Evolutionary conservation across 441 rosid species (phyloP).

Genomic region (Croton laevigatus): DNA sequence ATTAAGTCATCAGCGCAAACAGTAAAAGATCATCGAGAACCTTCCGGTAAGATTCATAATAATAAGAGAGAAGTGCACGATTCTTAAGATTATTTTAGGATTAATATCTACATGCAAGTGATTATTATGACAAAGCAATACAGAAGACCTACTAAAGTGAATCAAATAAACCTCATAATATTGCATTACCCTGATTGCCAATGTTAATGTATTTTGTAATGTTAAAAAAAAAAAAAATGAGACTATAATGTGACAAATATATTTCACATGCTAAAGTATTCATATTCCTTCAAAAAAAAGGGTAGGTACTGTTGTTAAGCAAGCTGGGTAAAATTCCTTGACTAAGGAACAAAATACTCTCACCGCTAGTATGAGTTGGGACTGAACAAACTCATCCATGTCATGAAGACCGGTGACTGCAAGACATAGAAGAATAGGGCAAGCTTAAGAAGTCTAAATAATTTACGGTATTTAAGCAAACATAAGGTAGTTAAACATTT

Average conservation of each 20-base stretch:
- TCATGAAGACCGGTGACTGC: constrained; percentile 98
- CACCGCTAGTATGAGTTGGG: constrained; percentile 96
- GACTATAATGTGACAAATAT: not conserved
- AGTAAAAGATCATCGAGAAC: not conserved
- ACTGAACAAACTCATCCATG: constrained; percentile 99
- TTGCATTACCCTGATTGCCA: not conserved
- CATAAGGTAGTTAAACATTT: not conserved
- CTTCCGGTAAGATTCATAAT: not conserved
- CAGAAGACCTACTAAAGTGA: not conserved
- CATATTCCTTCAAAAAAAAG: constrained; percentile 6
- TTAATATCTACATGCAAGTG: not conserved
- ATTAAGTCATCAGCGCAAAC: too few species aligned
- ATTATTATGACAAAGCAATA: not conserved
- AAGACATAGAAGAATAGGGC: constrained; percentile 27
- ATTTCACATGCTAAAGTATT: not conserved
- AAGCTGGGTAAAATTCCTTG: not conserved
- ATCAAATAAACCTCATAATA: not conserved
- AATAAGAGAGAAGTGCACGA: not conserved
- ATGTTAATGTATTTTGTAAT: not conserved
- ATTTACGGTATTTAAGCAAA: not conserved
- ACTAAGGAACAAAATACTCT: constrained; percentile 29
- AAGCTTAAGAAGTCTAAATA: constrained; percentile 17
- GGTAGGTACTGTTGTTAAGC: not conserved
- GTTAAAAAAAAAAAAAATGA: not conserved
- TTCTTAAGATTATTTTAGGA: not conserved